Conservation (phyloP, 192 early-diverging fungal species). For the Dissophora globulifera region DNA sequence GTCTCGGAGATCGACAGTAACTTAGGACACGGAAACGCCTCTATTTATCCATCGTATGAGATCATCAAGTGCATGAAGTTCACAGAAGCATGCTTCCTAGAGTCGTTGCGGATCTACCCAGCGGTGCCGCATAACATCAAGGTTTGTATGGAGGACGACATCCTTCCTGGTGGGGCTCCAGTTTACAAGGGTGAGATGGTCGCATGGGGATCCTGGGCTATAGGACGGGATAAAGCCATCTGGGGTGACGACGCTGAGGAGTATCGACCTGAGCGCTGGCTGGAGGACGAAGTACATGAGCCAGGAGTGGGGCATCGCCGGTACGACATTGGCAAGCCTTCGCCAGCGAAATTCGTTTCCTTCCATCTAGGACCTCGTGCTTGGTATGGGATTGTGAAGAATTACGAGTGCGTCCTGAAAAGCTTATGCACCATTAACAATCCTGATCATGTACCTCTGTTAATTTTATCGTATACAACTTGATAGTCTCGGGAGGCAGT, state of each 20-base stretch:
- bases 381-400: conserved; percentile 28
- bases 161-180: conserved; percentile 68
- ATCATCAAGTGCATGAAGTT: conserved; percentile 32
- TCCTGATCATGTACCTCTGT: too few relatives aligned
- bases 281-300: conserved; percentile 55
- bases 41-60: conserved; percentile 31
- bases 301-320: too few relatives aligned
- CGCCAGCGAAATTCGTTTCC: conserved; percentile 57
- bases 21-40: not conserved
- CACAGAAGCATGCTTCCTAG: conserved; percentile 58
- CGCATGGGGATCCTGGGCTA: conserved; percentile 58
- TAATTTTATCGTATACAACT: too few relatives aligned
- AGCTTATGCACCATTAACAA: too few relatives aligned
- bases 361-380: conserved; percentile 68
- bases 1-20: conserved; percentile 37
- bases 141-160: conserved; percentile 63
- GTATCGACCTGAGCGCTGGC: conserved; percentile 75
- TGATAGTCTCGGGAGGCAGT: conserved; percentile 33
- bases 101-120: conserved; percentile 76
- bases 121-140: conserved; percentile 68
- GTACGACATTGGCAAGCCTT: too few relatives aligned
- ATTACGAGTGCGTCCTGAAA: not conserved
- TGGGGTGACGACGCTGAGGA: conserved; percentile 75
- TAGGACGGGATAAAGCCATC: conserved; percentile 61
- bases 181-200: conserved; percentile 65